Conservation (phyloP, 306 rosid species). For the Argentina anserina region DNA sequence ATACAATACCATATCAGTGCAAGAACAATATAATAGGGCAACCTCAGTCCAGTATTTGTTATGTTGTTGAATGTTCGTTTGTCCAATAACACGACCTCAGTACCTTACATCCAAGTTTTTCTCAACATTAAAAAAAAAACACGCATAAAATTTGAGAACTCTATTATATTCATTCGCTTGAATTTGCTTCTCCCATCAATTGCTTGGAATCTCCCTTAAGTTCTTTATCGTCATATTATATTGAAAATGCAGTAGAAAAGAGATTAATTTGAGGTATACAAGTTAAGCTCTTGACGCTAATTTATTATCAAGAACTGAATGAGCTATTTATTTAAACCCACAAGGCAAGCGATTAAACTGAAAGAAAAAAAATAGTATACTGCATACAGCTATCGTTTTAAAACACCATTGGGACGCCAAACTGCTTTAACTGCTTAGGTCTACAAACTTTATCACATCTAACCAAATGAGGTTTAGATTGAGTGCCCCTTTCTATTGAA, state of each 20-base stretch:
- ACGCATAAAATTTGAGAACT: background rate
- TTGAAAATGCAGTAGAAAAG: background rate
- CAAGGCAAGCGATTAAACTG: background rate
- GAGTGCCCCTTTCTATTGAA: too few relatives aligned
- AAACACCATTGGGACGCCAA: background rate
- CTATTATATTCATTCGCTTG: background rate
- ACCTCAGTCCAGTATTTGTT: background rate
- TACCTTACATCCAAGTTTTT: background rate
- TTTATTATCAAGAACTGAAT: background rate
- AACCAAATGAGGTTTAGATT: too few relatives aligned
- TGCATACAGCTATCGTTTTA: background rate
- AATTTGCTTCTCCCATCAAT: background rate
- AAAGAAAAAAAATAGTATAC: background rate
- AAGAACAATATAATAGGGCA: background rate
- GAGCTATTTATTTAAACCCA: background rate
- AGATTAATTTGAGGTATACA: background rate
- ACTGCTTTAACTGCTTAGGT: too few relatives aligned
- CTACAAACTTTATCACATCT: too few relatives aligned
- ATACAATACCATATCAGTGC: background rate
- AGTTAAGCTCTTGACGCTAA: background rate
- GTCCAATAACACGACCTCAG: background rate
- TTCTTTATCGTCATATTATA: background rate
- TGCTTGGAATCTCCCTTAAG: background rate
- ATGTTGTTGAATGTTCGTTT: background rate
- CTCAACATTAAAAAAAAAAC: background rate